Evolutionary conservation across 164 flowering plant genomes (phyloP), one percentile per base, ranked within the genome.

Genomic region (Annona squamosa): DNA sequence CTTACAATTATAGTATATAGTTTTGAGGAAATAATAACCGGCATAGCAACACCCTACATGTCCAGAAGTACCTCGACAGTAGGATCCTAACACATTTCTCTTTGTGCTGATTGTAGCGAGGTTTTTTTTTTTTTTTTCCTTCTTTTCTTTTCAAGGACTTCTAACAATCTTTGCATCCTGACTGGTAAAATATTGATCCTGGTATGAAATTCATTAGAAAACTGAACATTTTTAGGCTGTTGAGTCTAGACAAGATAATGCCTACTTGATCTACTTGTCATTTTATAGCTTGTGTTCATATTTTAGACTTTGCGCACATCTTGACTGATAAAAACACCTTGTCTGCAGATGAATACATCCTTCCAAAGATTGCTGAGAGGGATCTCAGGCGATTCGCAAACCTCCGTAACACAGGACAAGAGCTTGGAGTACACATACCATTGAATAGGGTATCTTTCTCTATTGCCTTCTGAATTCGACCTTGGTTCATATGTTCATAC

Each of bases 281-380:
- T 52, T 52, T 52, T 16, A 0, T 9, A 0, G 17, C 59, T 52
- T 16, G 13, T 52, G 13, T 52, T 52, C 59, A 52, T 52, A 10
- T 52, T 52, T 9, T 52, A 48, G 16, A 47, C 1, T 69, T 47
- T 48, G 26, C 7, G 48, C 18, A 6, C 12, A 17, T 48, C 59
- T 67, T 52, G 17, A 42, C 73, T 62, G 37, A 19, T 26, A 26
- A 56, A 26, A 42, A 18, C 69, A 17, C 16, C 52, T 68, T 64
- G 18, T 41, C 77, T 72, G 74, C 81, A 92, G 98, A 95, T 83
- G 99, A 92, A 77, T 92, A 92, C 67, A 92, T 92, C 74, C 93
- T 95, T 77, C 97, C 99, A 0, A 92, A 88, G 86, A 89, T 92
- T 74, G 97, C 93, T 66, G 99, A 95, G 81, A 87, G 96, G 81